Percentiles rank a stretch among this genome's conserved stretches.
Conservation (phyloP, 768 basidiomycete species). For the Steccherinum ochraceum region DNA sequence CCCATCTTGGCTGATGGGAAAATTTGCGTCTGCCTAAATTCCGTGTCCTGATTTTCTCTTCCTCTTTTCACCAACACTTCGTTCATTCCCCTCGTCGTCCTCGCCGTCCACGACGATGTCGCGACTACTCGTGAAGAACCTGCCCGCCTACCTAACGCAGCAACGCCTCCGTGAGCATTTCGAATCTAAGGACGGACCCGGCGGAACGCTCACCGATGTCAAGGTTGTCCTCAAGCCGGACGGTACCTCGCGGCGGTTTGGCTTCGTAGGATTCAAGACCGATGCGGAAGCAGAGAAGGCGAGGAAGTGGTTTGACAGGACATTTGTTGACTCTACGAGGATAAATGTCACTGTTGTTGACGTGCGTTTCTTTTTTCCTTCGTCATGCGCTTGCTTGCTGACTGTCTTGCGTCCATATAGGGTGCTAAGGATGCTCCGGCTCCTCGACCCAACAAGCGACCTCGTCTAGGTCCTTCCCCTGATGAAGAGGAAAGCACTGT, state of each 20-base stretch:
- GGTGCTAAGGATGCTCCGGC: slow-evolving; percentile 62
- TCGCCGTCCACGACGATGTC: slow-evolving; percentile 46
- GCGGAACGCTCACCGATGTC: slow-evolving; percentile 77
- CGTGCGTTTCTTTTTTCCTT: slow-evolving; percentile 38
- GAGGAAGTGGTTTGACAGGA: slow-evolving; percentile 77
- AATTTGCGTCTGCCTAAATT: background rate
- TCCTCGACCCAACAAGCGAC: slow-evolving; percentile 67
- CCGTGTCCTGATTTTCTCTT: background rate
- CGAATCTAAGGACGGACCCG: slow-evolving; percentile 50
- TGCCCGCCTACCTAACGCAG: slow-evolving; percentile 64
- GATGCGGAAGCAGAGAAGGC: slow-evolving; percentile 69
- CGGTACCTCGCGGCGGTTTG: slow-evolving; percentile 82
- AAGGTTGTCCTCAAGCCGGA: slow-evolving; percentile 73
- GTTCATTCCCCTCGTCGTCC: no score
- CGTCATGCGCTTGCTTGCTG: background rate
- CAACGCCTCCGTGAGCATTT: slow-evolving; percentile 64
- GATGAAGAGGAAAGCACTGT: slow-evolving; percentile 16
- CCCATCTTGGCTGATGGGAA: background rate
- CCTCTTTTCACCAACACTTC: slow-evolving; percentile 1
- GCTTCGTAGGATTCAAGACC: slow-evolving; percentile 87
- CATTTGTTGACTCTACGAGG: slow-evolving; percentile 75
- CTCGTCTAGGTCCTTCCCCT: slow-evolving; percentile 35
- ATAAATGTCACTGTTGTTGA: slow-evolving; percentile 74
- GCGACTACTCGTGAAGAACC: slow-evolving; percentile 76
- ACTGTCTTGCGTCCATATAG: slow-evolving; percentile 29